Evolutionary conservation across 306 rosid genomes (phyloP).

Genomic region (Inga laurina): DNA sequence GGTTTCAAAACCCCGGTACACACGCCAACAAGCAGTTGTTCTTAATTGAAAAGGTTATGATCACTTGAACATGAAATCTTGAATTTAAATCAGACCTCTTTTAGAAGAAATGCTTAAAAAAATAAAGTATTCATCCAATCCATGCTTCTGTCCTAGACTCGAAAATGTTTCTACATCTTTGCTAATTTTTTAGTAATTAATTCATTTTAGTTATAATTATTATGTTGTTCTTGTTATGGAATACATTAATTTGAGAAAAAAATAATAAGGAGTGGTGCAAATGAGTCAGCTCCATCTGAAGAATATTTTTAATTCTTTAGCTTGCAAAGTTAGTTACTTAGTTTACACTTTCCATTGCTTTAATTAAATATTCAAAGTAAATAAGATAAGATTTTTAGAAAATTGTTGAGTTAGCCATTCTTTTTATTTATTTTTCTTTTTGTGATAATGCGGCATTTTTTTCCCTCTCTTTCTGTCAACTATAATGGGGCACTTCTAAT

Average conservation of each 20-base stretch:
- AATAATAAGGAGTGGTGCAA: neutral
- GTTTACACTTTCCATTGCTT: neutral
- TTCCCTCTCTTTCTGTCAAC: no score
- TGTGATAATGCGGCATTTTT: neutral
- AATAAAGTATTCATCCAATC: no score
- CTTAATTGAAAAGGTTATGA: no score
- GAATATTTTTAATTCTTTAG: neutral
- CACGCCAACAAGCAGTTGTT: no score
- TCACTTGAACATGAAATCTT: no score
- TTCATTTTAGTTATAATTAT: neutral
- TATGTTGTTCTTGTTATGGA: no score
- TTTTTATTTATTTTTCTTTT: neutral
- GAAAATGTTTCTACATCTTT: neutral
- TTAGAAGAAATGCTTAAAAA: no score
- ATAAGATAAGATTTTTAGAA: slow-evolving; percentile 10
- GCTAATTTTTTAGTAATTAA: neutral
- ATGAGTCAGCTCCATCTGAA: neutral
- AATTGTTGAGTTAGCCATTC: neutral
- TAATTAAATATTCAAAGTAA: neutral
- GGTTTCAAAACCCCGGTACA: no score
- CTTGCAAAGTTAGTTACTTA: neutral
- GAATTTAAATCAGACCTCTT: no score
- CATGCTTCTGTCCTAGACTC: no score
- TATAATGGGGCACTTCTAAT: no score
- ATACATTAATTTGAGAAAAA: neutral